These are phyloP conservation scores for Magnusiomyces suaveolens DNA, from an alignment of 1,139 yeast genomes.

Conservation along the genomic window DNA sequence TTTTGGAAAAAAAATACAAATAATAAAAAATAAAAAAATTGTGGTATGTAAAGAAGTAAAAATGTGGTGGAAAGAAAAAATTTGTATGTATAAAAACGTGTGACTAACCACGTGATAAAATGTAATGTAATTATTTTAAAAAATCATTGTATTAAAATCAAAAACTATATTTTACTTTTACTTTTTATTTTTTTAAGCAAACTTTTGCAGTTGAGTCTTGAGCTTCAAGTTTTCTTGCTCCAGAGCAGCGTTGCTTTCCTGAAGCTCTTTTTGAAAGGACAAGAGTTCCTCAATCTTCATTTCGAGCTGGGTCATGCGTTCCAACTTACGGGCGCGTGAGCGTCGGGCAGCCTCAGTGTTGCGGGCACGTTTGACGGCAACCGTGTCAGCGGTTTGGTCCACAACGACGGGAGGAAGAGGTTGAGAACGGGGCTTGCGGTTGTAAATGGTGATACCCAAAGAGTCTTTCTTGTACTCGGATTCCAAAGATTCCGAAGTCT, in stretches of 20 bases:
- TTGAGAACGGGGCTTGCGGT: slow-evolving; percentile 33
- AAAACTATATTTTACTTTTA: too few relatives aligned
- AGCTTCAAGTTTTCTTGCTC: not conserved
- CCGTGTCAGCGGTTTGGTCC: slow-evolving; percentile 49
- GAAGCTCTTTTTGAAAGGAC: slow-evolving; percentile 45
- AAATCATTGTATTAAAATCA: too few relatives aligned
- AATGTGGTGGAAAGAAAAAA: not conserved
- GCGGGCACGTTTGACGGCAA: slow-evolving; percentile 74
- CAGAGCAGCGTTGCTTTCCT: slow-evolving; percentile 41
- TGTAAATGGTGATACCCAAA: slow-evolving; percentile 33
- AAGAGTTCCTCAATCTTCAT: slow-evolving; percentile 58
- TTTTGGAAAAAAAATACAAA: too few relatives aligned
- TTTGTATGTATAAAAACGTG: not conserved
- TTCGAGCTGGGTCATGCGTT: slow-evolving; percentile 78
- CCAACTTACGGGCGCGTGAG: slow-evolving; percentile 87
- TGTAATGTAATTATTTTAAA: too few relatives aligned
- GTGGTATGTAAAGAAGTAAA: too few relatives aligned
- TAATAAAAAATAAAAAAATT: too few relatives aligned
- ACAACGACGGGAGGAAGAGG: slow-evolving; percentile 57
- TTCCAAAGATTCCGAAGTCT: not conserved
- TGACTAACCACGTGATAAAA: too few relatives aligned
- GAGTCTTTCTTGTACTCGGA: slow-evolving; percentile 29
- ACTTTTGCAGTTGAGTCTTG: not conserved
- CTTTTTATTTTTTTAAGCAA: not conserved
- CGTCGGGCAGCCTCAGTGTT: slow-evolving; percentile 97